A percentile compares a stretch with the other conserved stretches of the same genome.
Conservation (phyloP, 139 green algal genomes). For the Chlorella sorokiniana region DNA sequence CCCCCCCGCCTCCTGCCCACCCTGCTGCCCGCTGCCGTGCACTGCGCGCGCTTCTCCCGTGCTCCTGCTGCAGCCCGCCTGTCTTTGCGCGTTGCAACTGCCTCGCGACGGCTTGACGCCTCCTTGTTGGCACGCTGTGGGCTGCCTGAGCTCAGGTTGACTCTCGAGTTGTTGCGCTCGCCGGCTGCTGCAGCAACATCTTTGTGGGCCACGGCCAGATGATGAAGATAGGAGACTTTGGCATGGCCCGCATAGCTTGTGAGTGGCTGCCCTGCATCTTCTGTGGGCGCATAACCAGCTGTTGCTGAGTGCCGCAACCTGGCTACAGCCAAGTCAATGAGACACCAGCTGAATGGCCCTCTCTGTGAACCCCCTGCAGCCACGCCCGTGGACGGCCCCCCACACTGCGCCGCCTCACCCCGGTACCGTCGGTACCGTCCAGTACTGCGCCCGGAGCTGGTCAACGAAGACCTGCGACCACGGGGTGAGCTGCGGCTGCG, state of each 20-base stretch:
- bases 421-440: constrained; percentile 18
- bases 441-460: constrained; percentile 59
- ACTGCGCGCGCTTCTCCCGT: background rate
- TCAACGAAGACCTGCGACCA: constrained; percentile 44
- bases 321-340: too few relatives aligned
- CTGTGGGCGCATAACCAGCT: background rate
- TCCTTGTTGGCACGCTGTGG: too few relatives aligned
- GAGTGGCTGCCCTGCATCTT: background rate
- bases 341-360: too few relatives aligned
- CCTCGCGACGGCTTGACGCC: too few relatives aligned
- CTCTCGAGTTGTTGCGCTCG: background rate
- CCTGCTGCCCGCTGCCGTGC: background rate
- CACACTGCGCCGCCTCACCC: constrained; percentile 45
- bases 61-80: too few relatives aligned
- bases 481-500: background rate
- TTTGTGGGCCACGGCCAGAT: constrained; percentile 59
- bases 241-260: constrained; percentile 49
- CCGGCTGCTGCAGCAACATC: constrained; percentile 39
- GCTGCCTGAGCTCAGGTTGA: background rate
- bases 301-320: too few relatives aligned
- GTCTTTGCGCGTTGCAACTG: too few relatives aligned
- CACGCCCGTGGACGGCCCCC: background rate
- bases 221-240: constrained; percentile 71
- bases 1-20: background rate
- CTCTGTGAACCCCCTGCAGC: too few relatives aligned